These are phyloP conservation scores for Grifola frondosa DNA, from an alignment of 1,284 basidiomycete genomes.

Conservation along the genomic window DNA sequence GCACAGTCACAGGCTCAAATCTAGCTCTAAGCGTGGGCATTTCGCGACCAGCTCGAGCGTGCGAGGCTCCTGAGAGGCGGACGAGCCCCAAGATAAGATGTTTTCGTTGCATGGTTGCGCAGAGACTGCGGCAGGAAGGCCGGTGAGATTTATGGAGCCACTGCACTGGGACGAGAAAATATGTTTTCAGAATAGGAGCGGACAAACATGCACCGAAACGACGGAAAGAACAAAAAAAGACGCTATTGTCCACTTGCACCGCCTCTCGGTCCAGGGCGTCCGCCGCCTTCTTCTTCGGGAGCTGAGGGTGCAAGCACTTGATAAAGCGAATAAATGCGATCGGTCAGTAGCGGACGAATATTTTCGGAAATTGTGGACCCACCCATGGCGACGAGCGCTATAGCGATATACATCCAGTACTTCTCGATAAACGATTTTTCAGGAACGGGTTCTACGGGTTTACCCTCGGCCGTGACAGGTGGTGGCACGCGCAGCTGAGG, in stretches of 20 bases:
- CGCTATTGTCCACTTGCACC: constrained; percentile 11
- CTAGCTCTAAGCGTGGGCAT: too few species aligned
- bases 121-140: too few species aligned
- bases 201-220: background rate
- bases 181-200: too few species aligned
- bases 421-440: constrained; percentile 82
- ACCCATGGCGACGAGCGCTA: constrained; percentile 60
- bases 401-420: constrained; percentile 83
- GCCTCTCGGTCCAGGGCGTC: constrained; percentile 14
- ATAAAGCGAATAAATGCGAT: too few species aligned
- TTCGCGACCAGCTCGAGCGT: too few species aligned
- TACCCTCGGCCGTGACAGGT: constrained; percentile 63
- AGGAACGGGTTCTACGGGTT: constrained; percentile 54
- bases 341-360: constrained; percentile 6
- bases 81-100: too few species aligned
- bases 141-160: too few species aligned
- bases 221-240: background rate
- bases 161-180: too few species aligned
- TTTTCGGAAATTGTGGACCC: constrained; percentile 30
- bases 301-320: constrained; percentile 17
- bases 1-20: too few species aligned
- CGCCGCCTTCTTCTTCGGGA: constrained; percentile 12
- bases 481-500: constrained; percentile 67
- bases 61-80: too few species aligned
- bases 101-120: too few species aligned